Conservation (phyloP, 306 rosid genomes). For the Rosa chinensis region DNA sequence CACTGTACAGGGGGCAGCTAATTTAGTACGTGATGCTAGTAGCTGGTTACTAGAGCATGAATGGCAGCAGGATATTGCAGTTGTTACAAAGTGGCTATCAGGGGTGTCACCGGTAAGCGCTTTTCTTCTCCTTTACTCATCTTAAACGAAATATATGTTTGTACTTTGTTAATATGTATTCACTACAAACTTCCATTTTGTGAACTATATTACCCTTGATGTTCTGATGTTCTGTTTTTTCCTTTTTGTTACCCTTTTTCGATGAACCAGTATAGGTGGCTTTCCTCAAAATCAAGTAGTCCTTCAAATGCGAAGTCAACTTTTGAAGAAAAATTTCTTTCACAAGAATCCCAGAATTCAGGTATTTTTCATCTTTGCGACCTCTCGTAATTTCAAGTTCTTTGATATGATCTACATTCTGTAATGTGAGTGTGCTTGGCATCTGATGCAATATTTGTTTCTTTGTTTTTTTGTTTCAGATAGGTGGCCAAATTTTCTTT, state of each 20-base stretch:
- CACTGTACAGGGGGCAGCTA: slow-evolving; percentile 72
- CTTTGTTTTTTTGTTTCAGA: slow-evolving; percentile 54
- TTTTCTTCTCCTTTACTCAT: slow-evolving; percentile 25
- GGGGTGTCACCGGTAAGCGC: slow-evolving; percentile 89
- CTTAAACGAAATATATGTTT: too few species aligned
- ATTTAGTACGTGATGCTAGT: slow-evolving; percentile 89
- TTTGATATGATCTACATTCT: not conserved
- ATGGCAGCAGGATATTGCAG: slow-evolving; percentile 99
- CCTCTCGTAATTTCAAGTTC: slow-evolving; percentile 1
- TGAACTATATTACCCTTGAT: slow-evolving; percentile 17
- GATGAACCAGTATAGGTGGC: slow-evolving; percentile 95
- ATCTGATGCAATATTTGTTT: slow-evolving; percentile 32
- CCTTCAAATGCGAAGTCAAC: slow-evolving; percentile 63
- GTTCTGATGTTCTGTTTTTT: slow-evolving; percentile 22
- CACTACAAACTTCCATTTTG: slow-evolving; percentile 6
- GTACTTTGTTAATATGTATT: not conserved
- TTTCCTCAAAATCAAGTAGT: slow-evolving; percentile 76
- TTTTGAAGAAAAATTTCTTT: slow-evolving; percentile 91
- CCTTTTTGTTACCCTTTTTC: slow-evolving; percentile 3
- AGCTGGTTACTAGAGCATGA: slow-evolving; percentile 92
- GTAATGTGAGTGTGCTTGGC: not conserved
- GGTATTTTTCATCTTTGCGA: slow-evolving; percentile 45
- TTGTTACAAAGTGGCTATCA: slow-evolving; percentile 95
- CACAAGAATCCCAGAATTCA: slow-evolving; percentile 95
- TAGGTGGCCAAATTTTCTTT: slow-evolving; percentile 96